phyloP scores from a whole-genome alignment of 2,329 filamentous ascomycete genomes.

The Penicillium sp. region DNA sequence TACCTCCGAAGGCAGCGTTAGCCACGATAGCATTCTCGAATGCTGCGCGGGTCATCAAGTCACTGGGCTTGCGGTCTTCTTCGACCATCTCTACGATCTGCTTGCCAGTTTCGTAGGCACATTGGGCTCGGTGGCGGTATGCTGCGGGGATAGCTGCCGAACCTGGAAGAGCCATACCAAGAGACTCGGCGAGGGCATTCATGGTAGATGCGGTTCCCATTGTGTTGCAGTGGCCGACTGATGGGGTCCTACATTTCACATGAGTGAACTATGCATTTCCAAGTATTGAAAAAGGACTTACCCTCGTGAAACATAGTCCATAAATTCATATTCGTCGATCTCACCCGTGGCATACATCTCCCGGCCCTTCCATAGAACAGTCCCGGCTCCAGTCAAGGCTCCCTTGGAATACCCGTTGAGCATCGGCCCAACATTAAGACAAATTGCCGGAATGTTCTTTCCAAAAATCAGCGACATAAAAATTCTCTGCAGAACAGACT shows the following conservation, averaged over 20 bases:
- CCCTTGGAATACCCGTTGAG: slow-evolving; percentile 49
- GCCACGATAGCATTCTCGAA: slow-evolving; percentile 58
- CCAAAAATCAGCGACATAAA: slow-evolving; percentile 3
- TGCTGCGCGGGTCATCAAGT: slow-evolving; percentile 55
- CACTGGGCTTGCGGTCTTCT: slow-evolving; percentile 50
- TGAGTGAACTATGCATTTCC: neutral
- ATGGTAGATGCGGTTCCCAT: slow-evolving; percentile 56
- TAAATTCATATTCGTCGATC: slow-evolving; percentile 45
- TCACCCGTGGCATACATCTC: slow-evolving; percentile 50
- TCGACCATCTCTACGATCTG: slow-evolving; percentile 53
- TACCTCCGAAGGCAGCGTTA: slow-evolving; percentile 57
- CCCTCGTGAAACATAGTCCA: slow-evolving; percentile 48
- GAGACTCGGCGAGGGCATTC: slow-evolving; percentile 53
- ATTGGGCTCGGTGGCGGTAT: slow-evolving; percentile 50
- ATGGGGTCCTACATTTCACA: slow-evolving; percentile 39
- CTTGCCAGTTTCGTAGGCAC: slow-evolving; percentile 49
- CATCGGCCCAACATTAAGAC: slow-evolving; percentile 55
- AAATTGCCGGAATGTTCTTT: slow-evolving; percentile 52
- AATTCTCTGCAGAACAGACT: no score
- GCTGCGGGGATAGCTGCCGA: slow-evolving; percentile 53
- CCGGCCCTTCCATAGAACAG: slow-evolving; percentile 50
- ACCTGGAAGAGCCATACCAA: slow-evolving; percentile 54
- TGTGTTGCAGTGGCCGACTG: slow-evolving; percentile 52
- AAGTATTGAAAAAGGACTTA: slow-evolving; percentile 19
- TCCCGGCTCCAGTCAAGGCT: slow-evolving; percentile 46